Evolutionary conservation across 805 yeast genomes (phyloP), one percentile per base, ranked within the genome.

Genomic region (Myxozyma neotropica): DNA sequence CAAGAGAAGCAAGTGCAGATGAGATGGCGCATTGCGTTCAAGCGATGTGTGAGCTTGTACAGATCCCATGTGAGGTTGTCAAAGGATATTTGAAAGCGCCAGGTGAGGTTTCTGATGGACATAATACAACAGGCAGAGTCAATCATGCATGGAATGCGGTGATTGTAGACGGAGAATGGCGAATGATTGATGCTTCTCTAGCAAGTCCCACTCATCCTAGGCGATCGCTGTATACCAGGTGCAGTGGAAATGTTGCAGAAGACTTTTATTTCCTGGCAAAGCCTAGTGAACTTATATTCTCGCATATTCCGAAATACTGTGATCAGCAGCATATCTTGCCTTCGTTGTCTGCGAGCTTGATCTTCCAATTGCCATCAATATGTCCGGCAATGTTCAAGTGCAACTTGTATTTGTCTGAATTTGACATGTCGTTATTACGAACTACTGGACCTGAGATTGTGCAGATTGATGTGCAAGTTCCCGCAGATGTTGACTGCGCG

Each of bases 61-160:
- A 86, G 10, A 79, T 94, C 39, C 84, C 86, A 6, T 83, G 90
- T 64, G 94, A 88, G 61, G 79, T 90, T 1, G 84, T 94, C 1
- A 75, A 84, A 26, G 99, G 99, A 3, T 88, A 88, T 69, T 80
- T 92, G 75, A 89, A 92, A 70, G 82, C 85, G 26, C 96, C 96
- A 7, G 84, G 84, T 62, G 85, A 80, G 55, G 75, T 78, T 50
- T 80, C 81, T 61, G 82, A 77, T 59, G 46, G 66, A 1, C 66
- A 66, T 10, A 59, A 68, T 0, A 81, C 78, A 64, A 38, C 52
- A 4, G 54, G 42, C 13, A 74, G 76, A n/a, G 71, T 85, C 38
- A 89, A 91, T 68, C 99, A 94, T 73, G 83, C 88, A 56, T 94
- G 99, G 99, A 80, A 90, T 56, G 84, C 96, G 1, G 84, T 91